Base-by-base conservation (phyloP, 768 basidiomycete species). In the Lactifluus subvellereus region DNA sequence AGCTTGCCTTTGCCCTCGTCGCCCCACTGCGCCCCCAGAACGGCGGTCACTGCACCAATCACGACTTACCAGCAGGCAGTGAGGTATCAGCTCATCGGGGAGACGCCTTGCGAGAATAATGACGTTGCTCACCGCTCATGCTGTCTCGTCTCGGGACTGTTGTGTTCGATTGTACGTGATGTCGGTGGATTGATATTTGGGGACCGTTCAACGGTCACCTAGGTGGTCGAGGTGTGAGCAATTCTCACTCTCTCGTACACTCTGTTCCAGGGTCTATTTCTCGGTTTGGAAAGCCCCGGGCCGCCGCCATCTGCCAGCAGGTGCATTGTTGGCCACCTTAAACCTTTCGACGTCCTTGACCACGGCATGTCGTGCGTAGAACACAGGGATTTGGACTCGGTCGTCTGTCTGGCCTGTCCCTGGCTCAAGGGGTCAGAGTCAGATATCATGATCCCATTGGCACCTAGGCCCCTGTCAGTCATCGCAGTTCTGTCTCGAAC, bases 1-100 rank as follows among this genome's bases (percentile, higher is more conserved):
- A 99, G 85, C 77, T 99, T 98, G 16, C 93, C 93, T 74, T 92
- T 91, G 68, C 92, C 91, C 74, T 94, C 92, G 72, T 94, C 92
- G 51, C 92, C 92, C 92, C 92, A 95, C 71, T 95, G 92, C 40
- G 90, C 77, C 42, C 92, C 92, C 54, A 95, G 81, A 61, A 95
- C 90, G 67, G 89, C 89, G 57, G 86, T 85, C 66, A 81, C 84
- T 79, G 70, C 13, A 2, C 30, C n/a, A 20, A 51, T 59, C 35
- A 14, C 20, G 1, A 7, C 14, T 27, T 27, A 27, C 27, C 52
- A 37, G 6, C 6, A 0, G 42, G 1, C 22, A 30, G 35, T 27
- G 35, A 22, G 14, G 47, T 18, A 33, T 58, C 27, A 58, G 57
- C 27, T 51, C 11, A 50, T 51, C 48, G 35, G 43, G 2, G 6